Conservation (phyloP, 2,329 filamentous ascomycete species). For the Colletotrichum musicola region DNA sequence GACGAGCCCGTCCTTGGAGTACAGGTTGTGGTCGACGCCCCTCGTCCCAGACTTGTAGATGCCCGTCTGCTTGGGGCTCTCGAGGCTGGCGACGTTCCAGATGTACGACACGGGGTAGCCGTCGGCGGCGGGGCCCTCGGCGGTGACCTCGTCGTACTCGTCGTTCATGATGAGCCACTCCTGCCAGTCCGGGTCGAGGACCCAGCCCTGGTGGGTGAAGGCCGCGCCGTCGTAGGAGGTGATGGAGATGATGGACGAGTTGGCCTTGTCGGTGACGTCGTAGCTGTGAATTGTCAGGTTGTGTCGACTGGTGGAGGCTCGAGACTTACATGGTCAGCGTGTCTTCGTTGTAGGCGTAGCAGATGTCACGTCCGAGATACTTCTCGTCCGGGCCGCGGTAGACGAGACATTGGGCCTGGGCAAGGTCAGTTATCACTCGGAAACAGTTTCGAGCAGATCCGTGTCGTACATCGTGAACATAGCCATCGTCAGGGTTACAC, state of each 20-base stretch:
- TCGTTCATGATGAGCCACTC: conserved; percentile 59
- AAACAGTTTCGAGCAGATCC: too few relatives aligned
- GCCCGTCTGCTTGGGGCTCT: conserved; percentile 57
- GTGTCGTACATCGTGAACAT: conserved; percentile 66
- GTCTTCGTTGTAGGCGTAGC: conserved; percentile 67
- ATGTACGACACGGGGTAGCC: conserved; percentile 62
- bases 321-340: conserved; percentile 57
- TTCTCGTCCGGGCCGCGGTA: conserved; percentile 62
- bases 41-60: conserved; percentile 51
- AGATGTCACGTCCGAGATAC: conserved; percentile 61
- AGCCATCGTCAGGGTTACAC: conserved; percentile 64
- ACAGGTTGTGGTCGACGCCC: conserved; percentile 61
- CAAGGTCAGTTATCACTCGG: too few relatives aligned
- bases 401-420: conserved; percentile 64
- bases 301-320: too few relatives aligned
- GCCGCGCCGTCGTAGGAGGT: conserved; percentile 67
- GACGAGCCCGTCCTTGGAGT: conserved; percentile 52
- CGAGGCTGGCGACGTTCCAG: conserved; percentile 59
- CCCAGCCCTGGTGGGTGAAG: conserved; percentile 69
- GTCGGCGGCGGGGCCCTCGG: conserved; percentile 52
- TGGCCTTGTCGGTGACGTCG: conserved; percentile 63
- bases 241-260: conserved; percentile 61
- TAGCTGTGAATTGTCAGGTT: too few relatives aligned
- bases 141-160: conserved; percentile 61
- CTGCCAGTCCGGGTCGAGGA: conserved; percentile 59